These are phyloP conservation scores for Lanmaoa rubissima DNA, from an alignment of 768 basidiomycete species.

Conservation along the genomic window DNA sequence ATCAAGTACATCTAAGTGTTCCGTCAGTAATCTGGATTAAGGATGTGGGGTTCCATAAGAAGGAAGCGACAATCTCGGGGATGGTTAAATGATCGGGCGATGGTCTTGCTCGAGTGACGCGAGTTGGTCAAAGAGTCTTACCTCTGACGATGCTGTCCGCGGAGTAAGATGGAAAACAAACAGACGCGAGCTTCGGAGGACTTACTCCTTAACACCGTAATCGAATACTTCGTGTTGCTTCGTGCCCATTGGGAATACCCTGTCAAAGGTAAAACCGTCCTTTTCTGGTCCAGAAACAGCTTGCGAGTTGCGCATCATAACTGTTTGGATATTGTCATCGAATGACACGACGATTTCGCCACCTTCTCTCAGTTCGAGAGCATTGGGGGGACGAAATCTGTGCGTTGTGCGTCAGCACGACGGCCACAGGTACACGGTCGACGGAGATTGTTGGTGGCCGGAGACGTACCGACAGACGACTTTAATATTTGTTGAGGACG, in stretches of 20 bases:
- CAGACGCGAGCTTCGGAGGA: conserved; percentile 15
- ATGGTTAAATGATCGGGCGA: not conserved
- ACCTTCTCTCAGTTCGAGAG: conserved; percentile 85
- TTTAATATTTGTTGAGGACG: conserved; percentile 87
- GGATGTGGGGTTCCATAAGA: not conserved
- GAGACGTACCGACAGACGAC: conserved; percentile 92
- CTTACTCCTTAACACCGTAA: conserved; percentile 96
- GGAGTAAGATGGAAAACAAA: conserved; percentile 8
- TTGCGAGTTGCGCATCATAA: conserved; percentile 70
- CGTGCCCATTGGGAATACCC: conserved; percentile 91
- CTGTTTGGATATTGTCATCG: conserved; percentile 82
- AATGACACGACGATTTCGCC: conserved; percentile 89
- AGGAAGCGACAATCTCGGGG: conserved; percentile 3
- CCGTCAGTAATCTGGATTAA: conserved; percentile 17
- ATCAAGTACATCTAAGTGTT: conserved; percentile 82
- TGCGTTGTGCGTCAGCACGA: conserved; percentile 6
- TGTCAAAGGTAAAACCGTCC: conserved; percentile 97
- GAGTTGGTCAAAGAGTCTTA: conserved; percentile 31
- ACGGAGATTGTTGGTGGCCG: conserved; percentile 3
- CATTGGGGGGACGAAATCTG: conserved; percentile 94
- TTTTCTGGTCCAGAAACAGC: conserved; percentile 82
- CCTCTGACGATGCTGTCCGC: conserved; percentile 81
- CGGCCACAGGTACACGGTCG: not conserved
- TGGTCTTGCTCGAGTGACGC: not conserved
- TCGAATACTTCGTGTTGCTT: conserved; percentile 95